phyloP scores from a whole-genome alignment of 805 yeast genomes.

The Metschnikowia orientalis region DNA sequence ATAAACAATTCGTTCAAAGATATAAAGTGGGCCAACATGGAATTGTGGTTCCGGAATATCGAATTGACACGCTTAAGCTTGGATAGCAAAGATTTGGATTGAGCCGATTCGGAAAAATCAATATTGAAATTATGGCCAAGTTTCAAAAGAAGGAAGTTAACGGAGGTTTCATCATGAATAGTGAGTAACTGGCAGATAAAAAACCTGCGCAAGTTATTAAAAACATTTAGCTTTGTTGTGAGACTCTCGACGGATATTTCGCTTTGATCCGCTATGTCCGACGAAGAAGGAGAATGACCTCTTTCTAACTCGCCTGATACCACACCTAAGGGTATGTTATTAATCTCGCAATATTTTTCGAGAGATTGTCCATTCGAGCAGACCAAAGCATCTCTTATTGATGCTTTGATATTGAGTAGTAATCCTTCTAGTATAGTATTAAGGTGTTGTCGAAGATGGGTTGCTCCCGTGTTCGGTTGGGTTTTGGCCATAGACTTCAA shows the following conservation, averaged over 20 bases:
- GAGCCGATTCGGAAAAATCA: conserved; percentile 2
- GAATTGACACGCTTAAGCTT: conserved; percentile 19
- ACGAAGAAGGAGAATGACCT: too few species aligned
- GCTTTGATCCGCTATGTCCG: too few species aligned
- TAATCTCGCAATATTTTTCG: conserved; percentile 38
- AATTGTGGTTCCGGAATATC: conserved; percentile 23
- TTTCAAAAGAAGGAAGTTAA: conserved; percentile 31
- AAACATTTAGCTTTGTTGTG: conserved; percentile 22
- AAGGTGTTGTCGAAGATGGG: conserved; percentile 14
- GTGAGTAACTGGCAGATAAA: conserved; percentile 37
- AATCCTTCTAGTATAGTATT: conserved; percentile 27
- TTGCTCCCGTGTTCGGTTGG: background rate
- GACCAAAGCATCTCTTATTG: conserved; percentile 29
- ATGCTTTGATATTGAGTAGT: conserved; percentile 25
- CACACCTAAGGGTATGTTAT: conserved; percentile 27
- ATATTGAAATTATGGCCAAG: conserved; percentile 20
- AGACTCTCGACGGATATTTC: conserved; percentile 13
- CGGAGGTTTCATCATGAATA: conserved; percentile 26
- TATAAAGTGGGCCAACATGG: conserved; percentile 20
- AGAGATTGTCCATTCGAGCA: conserved; percentile 33
- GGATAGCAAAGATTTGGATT: conserved; percentile 10
- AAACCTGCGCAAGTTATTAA: conserved; percentile 35
- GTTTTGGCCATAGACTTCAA: conserved; percentile 18
- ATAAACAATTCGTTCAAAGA: conserved; percentile 28
- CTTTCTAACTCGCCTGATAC: conserved; percentile 12